A percentile compares a stretch with the other conserved stretches of the same genome.
Evolutionary conservation across 208 protist species (phyloP).

Genomic region (Acanthamoeba healyi): DNA sequence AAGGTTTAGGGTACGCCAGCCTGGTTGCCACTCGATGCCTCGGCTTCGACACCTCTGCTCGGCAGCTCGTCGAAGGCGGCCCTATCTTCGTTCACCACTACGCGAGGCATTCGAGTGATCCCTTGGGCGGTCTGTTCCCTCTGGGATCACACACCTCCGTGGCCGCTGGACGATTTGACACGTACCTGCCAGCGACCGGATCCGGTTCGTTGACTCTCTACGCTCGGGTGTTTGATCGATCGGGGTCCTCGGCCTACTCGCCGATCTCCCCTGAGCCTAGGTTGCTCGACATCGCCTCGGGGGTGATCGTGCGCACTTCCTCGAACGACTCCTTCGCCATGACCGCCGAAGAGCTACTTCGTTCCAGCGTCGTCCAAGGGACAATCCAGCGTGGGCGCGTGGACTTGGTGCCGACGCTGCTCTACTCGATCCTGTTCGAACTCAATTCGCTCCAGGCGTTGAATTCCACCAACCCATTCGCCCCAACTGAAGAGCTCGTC

Average conservation of each 20-base stretch:
- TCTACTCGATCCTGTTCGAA: constrained; percentile 19
- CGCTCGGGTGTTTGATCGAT: background rate
- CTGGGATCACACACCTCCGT: background rate
- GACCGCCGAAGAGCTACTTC: background rate
- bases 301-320: background rate
- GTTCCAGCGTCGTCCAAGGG: background rate
- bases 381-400: background rate
- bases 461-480: constrained; percentile 9
- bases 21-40: background rate
- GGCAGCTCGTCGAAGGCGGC: background rate
- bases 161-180: background rate
- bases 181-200: constrained; percentile 27
- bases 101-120: background rate
- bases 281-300: background rate
- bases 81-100: constrained; percentile 2
- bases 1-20: background rate
- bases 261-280: background rate
- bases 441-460: background rate
- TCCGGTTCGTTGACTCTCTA: background rate
- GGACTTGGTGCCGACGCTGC: background rate
- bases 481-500: background rate
- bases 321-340: background rate
- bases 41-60: background rate
- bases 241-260: background rate
- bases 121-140: background rate